Percentiles rank a stretch among this genome's conserved stretches.
These are phyloP conservation scores for Sporothrix inflata DNA, from an alignment of 2,329 filamentous ascomycete species.

Conservation along the genomic window DNA sequence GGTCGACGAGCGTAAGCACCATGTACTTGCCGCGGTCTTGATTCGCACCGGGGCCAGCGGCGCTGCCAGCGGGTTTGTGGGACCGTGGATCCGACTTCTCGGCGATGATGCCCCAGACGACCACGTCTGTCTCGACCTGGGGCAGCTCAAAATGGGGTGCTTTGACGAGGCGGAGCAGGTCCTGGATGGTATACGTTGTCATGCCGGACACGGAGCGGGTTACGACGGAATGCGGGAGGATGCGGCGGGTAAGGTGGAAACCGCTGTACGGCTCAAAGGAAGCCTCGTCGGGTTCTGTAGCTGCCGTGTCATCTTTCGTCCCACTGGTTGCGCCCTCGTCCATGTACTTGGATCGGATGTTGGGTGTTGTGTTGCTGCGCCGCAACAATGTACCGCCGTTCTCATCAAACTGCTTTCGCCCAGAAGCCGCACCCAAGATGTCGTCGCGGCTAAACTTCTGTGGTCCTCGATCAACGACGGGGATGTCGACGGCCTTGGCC, in stretches of 20 bases:
- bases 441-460: slow-evolving; percentile 67
- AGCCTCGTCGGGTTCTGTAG: slow-evolving; percentile 33
- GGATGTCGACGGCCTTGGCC: slow-evolving; percentile 57
- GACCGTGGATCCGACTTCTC: slow-evolving; percentile 80
- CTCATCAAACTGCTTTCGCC: neutral
- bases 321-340: neutral
- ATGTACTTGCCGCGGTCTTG: slow-evolving; percentile 81
- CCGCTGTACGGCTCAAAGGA: slow-evolving; percentile 86
- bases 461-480: slow-evolving; percentile 51
- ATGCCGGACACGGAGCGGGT: slow-evolving; percentile 78
- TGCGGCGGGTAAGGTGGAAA: slow-evolving; percentile 79
- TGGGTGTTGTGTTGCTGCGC: slow-evolving; percentile 51
- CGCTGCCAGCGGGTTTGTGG: slow-evolving; percentile 51
- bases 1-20: slow-evolving; percentile 83
- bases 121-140: slow-evolving; percentile 81
- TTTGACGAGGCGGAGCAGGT: slow-evolving; percentile 79
- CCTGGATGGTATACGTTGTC: slow-evolving; percentile 75
- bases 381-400: slow-evolving; percentile 36
- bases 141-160: slow-evolving; percentile 81
- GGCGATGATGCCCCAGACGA: slow-evolving; percentile 85
- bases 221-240: slow-evolving; percentile 79
- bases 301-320: neutral
- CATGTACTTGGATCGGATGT: slow-evolving; percentile 31
- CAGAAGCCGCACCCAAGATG: slow-evolving; percentile 49
- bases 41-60: slow-evolving; percentile 36